phyloP scores from a whole-genome alignment of 2,329 filamentous ascomycete genomes.

The Diaporthe ilicicola region DNA sequence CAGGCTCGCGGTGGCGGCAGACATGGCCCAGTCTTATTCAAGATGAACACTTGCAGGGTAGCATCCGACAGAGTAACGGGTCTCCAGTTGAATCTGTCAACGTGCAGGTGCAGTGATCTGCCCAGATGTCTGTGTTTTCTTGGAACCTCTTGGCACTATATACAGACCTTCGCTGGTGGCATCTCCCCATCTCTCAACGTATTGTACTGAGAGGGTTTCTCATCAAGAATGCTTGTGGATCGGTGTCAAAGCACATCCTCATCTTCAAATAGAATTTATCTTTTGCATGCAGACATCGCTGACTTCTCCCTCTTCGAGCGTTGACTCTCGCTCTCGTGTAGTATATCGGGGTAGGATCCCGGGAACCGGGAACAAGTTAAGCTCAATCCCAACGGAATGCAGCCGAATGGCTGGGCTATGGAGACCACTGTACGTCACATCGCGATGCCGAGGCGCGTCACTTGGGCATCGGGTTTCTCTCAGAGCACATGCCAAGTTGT shows the following conservation, averaged over 20 bases:
- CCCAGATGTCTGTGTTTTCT: slow-evolving; percentile 1
- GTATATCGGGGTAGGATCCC: not conserved
- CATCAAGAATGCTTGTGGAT: not conserved
- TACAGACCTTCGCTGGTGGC: not conserved
- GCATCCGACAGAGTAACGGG: not conserved
- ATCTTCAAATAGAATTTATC: not conserved
- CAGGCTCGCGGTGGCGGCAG: not conserved
- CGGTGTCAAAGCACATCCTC: not conserved
- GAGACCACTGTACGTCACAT: not conserved
- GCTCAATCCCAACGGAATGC: not conserved
- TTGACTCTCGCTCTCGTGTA: not conserved
- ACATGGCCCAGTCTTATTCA: slow-evolving; percentile 10
- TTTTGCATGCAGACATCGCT: not conserved
- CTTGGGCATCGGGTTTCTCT: not conserved
- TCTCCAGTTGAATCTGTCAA: not conserved
- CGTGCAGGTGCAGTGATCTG: not conserved
- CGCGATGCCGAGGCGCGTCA: not conserved
- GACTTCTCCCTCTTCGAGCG: not conserved
- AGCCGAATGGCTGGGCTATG: slow-evolving; percentile 1
- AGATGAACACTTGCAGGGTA: slow-evolving; percentile 2
- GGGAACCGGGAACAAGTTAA: not conserved
- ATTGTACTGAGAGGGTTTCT: not conserved
- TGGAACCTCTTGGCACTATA: slow-evolving; percentile 17
- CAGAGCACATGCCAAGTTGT: not conserved
- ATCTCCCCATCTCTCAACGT: not conserved